Conservation (phyloP, 495 filamentous ascomycete species). For the Lophium mytilinum region DNA sequence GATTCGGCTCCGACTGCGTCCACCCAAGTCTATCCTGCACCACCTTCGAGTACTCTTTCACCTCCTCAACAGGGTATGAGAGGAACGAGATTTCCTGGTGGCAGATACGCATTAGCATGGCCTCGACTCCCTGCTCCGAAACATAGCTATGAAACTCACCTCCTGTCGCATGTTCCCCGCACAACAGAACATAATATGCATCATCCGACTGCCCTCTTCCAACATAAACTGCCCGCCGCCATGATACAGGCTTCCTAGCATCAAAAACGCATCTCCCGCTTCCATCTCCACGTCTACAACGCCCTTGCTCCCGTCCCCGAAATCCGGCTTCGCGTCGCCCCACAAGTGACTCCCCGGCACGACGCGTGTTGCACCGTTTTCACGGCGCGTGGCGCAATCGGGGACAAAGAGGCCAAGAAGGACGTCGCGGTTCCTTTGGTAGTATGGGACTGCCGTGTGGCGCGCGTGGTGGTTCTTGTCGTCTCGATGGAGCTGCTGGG, state of each 20-base stretch:
- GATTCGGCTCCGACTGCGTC: constrained; percentile 5
- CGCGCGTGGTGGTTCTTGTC: neutral
- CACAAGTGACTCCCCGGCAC: neutral
- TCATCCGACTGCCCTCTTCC: neutral
- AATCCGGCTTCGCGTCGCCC: neutral
- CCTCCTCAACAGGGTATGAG: constrained; percentile 1
- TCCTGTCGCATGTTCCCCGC: neutral
- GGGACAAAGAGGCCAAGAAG: neutral
- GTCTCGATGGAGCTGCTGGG: neutral
- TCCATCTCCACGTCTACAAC: neutral
- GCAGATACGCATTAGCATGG: neutral
- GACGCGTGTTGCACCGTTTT: neutral
- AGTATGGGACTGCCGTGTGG: neutral
- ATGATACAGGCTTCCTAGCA: neutral
- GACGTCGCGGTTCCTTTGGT: neutral
- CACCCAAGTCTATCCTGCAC: constrained; percentile 10
- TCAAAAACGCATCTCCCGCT: neutral
- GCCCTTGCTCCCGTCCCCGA: neutral
- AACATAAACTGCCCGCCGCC: neutral
- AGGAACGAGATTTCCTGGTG: neutral
- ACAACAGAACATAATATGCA: constrained; percentile 12
- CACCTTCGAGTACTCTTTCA: constrained; percentile 1
- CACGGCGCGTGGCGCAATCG: neutral
- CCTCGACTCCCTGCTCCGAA: neutral
- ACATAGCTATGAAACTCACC: neutral